Base-by-base conservation (phyloP, 371 early-diverging fungal species). In the Neoconidiobolus thromboides region DNA sequence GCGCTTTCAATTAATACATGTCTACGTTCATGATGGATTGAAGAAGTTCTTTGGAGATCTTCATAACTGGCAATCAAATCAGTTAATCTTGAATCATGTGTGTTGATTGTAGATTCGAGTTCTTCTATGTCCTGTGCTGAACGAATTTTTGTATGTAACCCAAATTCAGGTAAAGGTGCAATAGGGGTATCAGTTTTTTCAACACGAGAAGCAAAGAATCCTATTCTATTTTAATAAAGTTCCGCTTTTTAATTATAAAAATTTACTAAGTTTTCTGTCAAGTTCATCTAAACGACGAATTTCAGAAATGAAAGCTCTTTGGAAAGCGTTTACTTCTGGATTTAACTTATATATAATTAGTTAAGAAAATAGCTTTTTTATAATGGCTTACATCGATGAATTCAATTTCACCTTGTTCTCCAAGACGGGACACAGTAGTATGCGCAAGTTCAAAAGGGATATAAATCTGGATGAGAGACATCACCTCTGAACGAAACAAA, bases 401-500 rank as follows among this genome's bases (percentile, higher is more conserved):
- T 70, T 97, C 88, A 43, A 97, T 76, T 59, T 85, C 78, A 14
- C 96, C 96, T 44, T 93, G 72, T 65, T 96, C 96, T 55, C 98
- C 98, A 44, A 97, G 74, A 70, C 94, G 95, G 42, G 93, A 76
- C 48, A 95, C 88, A 50, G 92, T 89, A 47, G 83, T 86, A 66
- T 89, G 91, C 36, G 93, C 90, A 49, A 91, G 87, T 74, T 98
- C 98, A 60, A 83, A 74, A 37, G 98, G 96, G 63, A 98, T 91
- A 73, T 93, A 96, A 64, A 96, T 78, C 77, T 93, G 93, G 62
- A 92, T 79, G 67, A 92, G 83, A 55, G 93, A 87, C 96, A 96
- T 96, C 74, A 87, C 85, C 76, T 95, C 96, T 72, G 93, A 91
- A 60, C 95, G 84, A 79, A 94, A 93, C 75, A 96, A 78, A 15